Base-by-base conservation (phyloP, 176 grass and related monocot genomes). In the Carex scoparia region DNA sequence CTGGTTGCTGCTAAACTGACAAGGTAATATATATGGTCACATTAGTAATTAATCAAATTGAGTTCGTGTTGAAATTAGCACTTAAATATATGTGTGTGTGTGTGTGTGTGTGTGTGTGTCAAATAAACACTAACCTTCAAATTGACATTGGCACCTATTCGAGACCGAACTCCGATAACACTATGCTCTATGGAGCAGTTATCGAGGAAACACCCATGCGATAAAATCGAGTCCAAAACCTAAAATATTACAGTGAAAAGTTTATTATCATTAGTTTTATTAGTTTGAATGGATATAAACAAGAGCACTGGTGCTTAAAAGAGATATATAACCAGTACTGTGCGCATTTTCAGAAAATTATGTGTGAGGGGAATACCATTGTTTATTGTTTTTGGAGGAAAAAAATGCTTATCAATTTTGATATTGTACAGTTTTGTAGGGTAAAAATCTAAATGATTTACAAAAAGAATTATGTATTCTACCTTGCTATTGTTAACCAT, bases 141-240 rank as follows among this genome's bases (percentile, higher is more conserved):
- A 76, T 91, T 87, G 53, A 92, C 90, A 72, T 92, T 91, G 79
- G 87, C 66, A 65, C 90, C 85, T 86, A 94, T 89, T 46, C 86
- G 81, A 87, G 94, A 97, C 71, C 92, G 92, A 55, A 97, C 53
- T 79, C 94, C 94, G 84, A 91, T 75, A 30, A 97, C 90, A 82
- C 89, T 94, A 65, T 94, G 92, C 61, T 94, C 89, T 87, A 97
- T 79, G 15, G 82, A 87, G 70, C 92, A 90, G 75, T 88, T 87
- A 61, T 94, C 84, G 81, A 97, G 87, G 83, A 97, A 94, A 84
- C 89, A 94, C 59, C 94, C 94, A 38, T 97, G 92, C 74, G 92
- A 97, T 83, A 94, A 86, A 80, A 97, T 97, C 37, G 90, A 97
- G 88, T 94, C 92, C 56, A 85, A 86, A 71, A 94, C 92, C 92